phyloP scores from a whole-genome alignment of 306 rosid genomes.

The Prosopis cineraria region DNA sequence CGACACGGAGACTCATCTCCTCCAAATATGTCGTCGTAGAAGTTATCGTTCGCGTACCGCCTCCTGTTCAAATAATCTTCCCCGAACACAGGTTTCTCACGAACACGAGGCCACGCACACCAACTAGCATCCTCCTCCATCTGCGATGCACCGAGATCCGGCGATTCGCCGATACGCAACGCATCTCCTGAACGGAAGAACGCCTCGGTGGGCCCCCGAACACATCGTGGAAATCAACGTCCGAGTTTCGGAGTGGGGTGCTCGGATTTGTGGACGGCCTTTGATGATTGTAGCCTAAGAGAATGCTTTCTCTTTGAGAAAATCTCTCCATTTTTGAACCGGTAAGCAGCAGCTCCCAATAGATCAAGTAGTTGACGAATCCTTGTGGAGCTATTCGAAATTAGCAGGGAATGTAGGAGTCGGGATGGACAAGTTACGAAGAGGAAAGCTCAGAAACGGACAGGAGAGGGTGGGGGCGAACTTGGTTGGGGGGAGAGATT shows the following conservation, averaged over 20 bases:
- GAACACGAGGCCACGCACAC: slow-evolving; percentile 41
- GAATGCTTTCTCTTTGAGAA: slow-evolving; percentile 56
- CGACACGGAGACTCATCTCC: slow-evolving; percentile 55
- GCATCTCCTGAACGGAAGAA: slow-evolving; percentile 51
- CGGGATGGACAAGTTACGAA: neutral
- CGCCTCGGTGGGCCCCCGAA: slow-evolving; percentile 93
- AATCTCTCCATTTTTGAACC: slow-evolving; percentile 54
- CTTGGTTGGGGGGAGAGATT: neutral
- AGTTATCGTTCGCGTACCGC: slow-evolving; percentile 52
- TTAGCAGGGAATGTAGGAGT: neutral
- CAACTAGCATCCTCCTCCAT: slow-evolving; percentile 28
- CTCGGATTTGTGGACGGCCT: slow-evolving; percentile 42
- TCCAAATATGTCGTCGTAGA: slow-evolving; percentile 84
- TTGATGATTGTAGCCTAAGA: slow-evolving; percentile 50
- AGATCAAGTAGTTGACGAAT: neutral
- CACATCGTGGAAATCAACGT: slow-evolving; percentile 80
- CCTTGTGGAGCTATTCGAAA: neutral
- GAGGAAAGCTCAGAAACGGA: neutral
- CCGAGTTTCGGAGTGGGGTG: slow-evolving; percentile 48
- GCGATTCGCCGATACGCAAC: slow-evolving; percentile 32
- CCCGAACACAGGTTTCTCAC: slow-evolving; percentile 85
- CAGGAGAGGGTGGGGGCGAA: neutral
- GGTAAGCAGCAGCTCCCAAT: neutral
- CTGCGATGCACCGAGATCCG: slow-evolving; percentile 27
- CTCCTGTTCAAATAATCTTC: slow-evolving; percentile 50